Percentiles rank a stretch among this genome's conserved stretches.
phyloP scores from a whole-genome alignment of 2,329 filamentous ascomycete genomes.

The Tolypocladium amazonense region DNA sequence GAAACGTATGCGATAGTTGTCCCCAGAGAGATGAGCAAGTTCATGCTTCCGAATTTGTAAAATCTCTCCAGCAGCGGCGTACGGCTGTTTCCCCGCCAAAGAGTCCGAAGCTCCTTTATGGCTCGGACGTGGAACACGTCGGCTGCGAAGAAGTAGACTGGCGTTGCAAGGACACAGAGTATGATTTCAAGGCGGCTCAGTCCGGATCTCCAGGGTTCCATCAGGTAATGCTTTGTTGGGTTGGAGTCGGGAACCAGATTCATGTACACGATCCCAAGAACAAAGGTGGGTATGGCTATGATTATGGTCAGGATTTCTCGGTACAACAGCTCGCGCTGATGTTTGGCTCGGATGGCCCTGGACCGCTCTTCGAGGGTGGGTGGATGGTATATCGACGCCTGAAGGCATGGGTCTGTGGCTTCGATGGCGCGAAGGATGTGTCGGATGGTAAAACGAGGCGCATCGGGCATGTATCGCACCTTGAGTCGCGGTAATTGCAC shows the following conservation, averaged over 20 bases:
- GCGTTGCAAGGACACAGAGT: slow-evolving; percentile 71
- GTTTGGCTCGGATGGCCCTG: slow-evolving; percentile 56
- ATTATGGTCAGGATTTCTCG: slow-evolving; percentile 61
- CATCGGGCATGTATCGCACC: slow-evolving; percentile 57
- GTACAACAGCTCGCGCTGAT: slow-evolving; percentile 56
- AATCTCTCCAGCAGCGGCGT: slow-evolving; percentile 66
- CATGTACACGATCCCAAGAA: slow-evolving; percentile 90
- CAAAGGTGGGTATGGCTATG: slow-evolving; percentile 69
- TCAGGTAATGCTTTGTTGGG: slow-evolving; percentile 51
- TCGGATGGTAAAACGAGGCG: slow-evolving; percentile 64
- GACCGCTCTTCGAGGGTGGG: slow-evolving; percentile 78
- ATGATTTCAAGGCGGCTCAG: slow-evolving; percentile 70
- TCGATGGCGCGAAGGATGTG: slow-evolving; percentile 60
- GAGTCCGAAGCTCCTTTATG: slow-evolving; percentile 62
- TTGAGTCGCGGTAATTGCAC: slow-evolving; percentile 56
- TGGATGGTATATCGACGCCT: slow-evolving; percentile 63
- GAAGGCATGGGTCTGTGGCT: slow-evolving; percentile 53
- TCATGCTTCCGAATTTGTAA: slow-evolving; percentile 95
- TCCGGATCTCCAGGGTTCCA: slow-evolving; percentile 59
- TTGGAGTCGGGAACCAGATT: slow-evolving; percentile 56
- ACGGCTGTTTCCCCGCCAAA: slow-evolving; percentile 69
- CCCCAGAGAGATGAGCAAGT: slow-evolving; percentile 81
- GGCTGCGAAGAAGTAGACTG: slow-evolving; percentile 77
- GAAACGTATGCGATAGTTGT: slow-evolving; percentile 82
- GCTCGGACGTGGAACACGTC: slow-evolving; percentile 76